Base-by-base conservation (phyloP, 108 stramenopile species). In the Cyclostephanos tholiformis region DNA sequence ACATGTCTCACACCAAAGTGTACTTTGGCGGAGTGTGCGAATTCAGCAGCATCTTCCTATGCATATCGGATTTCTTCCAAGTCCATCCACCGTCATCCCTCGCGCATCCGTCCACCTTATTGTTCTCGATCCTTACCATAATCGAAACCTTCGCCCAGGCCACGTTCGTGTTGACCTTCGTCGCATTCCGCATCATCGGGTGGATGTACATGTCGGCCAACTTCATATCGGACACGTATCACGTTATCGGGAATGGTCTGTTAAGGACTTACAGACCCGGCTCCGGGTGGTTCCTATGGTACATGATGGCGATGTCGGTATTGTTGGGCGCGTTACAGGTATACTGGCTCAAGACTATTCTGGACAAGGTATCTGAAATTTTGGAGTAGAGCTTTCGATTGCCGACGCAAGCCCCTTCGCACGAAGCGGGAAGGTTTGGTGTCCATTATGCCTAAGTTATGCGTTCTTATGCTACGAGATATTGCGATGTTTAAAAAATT, bases 11-110 rank as follows among this genome's bases (percentile, higher is more conserved):
- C 72, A 27, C 32, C 32, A 4, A 43, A 80, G 83, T 84, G 69
- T 87, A 82, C 62, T 89, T 85, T 76, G 67, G 85, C 11, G 91
- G 88, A 48, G 71, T 82, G 16, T 81, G 84, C 30, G 91, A 91
- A 67, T 64, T 91, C 41, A 82, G 80, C 63, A 87, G 83, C 58
- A 65, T 91, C 13, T 85, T 85, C 69, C 71, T 91, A 6, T 78
- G 84, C 4, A 39, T 88, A 38, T 65, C 86, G 12, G 82, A 83
- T 69, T 17, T 91, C 25, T 82, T 82, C 30, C 75, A 80, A 63
- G 89, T 80, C 75, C 86, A 74, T 63, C 88, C 88, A 38, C 81
- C 88, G 6, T 62, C 52, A 13, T 63, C 82, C 39, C 26, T 73
- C 55, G 51, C 57, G 71, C 44, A 35, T 41, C 67, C 23, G 0